phyloP scores from a whole-genome alignment of 148 eudicot species.

The Arbutus unedo region DNA sequence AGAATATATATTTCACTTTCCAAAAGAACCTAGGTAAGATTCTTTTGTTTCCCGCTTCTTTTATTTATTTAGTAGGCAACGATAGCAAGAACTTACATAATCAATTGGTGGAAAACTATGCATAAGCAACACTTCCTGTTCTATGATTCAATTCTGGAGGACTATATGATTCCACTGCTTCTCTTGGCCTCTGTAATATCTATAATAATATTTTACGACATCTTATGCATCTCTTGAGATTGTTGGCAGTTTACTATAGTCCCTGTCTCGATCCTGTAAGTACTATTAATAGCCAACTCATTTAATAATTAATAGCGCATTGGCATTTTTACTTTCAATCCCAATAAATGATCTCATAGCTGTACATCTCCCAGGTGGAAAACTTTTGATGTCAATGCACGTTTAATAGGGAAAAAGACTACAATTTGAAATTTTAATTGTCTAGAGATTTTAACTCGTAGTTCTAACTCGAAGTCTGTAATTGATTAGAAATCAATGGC shows the following conservation, averaged over 20 bases:
- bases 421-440: background rate
- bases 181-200: background rate
- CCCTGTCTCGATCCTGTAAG: background rate
- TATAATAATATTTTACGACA: background rate
- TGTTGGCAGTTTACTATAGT: background rate
- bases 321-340: background rate
- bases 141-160: background rate
- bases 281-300: background rate
- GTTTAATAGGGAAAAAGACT: background rate
- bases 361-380: background rate
- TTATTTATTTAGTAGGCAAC: background rate
- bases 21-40: conserved; percentile 60
- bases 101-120: background rate
- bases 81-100: background rate
- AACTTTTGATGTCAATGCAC: background rate
- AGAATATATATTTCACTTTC: conserved; percentile 57
- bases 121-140: background rate
- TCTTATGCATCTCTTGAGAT: background rate
- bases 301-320: background rate
- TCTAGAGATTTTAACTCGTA: background rate
- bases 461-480: background rate
- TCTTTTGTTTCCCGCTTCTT: conserved; percentile 7
- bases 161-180: background rate
- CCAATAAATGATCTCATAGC: background rate
- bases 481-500: background rate